These are phyloP conservation scores for Coemansia sp. DNA, from an alignment of 192 early-diverging fungal genomes.

Conservation along the genomic window DNA sequence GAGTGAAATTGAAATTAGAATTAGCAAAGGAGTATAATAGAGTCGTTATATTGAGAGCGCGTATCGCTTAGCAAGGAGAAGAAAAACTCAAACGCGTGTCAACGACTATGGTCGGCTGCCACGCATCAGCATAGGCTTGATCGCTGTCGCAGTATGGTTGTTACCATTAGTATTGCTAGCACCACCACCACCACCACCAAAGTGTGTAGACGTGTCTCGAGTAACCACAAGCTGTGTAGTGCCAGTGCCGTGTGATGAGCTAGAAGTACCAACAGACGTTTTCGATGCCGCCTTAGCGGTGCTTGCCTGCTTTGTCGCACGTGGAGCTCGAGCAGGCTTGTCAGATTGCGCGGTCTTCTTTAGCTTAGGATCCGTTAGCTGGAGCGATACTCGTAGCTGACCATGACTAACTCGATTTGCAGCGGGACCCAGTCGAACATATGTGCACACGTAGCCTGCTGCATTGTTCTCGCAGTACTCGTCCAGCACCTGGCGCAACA, in stretches of 20 bases:
- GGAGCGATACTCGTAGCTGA: conserved; percentile 51
- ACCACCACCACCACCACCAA: conserved; percentile 15
- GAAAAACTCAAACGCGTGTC: background rate
- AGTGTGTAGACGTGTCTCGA: conserved; percentile 38
- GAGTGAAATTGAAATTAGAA: background rate
- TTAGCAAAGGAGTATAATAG: background rate
- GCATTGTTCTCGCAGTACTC: conserved; percentile 65
- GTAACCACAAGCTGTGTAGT: conserved; percentile 20
- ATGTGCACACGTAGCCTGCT: conserved; percentile 64
- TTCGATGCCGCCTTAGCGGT: background rate
- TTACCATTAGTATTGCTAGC: background rate
- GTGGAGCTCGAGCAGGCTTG: conserved; percentile 2
- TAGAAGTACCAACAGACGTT: background rate
- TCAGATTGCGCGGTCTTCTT: conserved; percentile 11
- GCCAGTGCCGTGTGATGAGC: background rate
- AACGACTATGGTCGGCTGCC: background rate
- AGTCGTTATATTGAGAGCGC: too few relatives aligned
- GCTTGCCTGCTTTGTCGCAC: conserved; percentile 6
- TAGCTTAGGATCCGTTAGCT: conserved; percentile 29
- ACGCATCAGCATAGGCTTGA: conserved; percentile 43
- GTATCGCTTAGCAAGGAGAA: background rate
- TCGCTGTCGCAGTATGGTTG: background rate
- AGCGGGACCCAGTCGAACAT: conserved; percentile 60
- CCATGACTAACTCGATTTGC: conserved; percentile 55
- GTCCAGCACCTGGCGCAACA: conserved; percentile 62